Evolutionary conservation across 2,329 filamentous ascomycete species (phyloP), one percentile per base, ranked within the genome.

Genomic region (Fusarium oligoseptatum): DNA sequence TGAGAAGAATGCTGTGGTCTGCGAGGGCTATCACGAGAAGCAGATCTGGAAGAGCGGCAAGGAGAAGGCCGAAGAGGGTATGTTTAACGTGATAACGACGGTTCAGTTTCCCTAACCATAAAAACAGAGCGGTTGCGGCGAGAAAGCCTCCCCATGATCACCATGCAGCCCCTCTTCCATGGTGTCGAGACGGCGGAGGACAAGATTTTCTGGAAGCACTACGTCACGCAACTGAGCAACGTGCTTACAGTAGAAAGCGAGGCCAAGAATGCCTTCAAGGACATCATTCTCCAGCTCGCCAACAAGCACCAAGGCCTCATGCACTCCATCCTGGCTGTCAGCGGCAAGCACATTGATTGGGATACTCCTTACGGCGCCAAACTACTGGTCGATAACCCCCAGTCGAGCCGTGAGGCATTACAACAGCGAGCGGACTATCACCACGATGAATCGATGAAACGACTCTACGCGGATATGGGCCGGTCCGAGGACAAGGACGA

Each of bases 1-100:
- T 80, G 93, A 97, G 84, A 98, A 97, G 87, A 98, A 97, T 81
- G 94, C 95, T 10, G 94, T 97, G 14, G 91, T 95, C 14, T 98
- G 95, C 80, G 95, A 97, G 83, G 95, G 95, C 14, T 98, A 97
- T 80, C 94, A 94, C 60, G 93, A 94, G 71, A 95, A 95, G 81
- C 93, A 94, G 68, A 89, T 95, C 62, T 98, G 95, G 95, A 94
- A 92, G 82, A 95, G 94, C 79, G 94, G 95, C 32, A 94, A 91
- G 80, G 93, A 96, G 82, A 92, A 88, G 80, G 88, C 90, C 37
- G 92, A 93, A 85, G 91, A 94, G 84, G 89, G 90, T 90, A 85
- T 75, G 84, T 77, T 36, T 22, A 27, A 36, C 20, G 24, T 20
- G 32, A 22, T 29, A 29, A 27, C 20, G 36, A 29, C 17, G 24